Conservation (phyloP, 1,284 basidiomycete species). For the Ceratobasidium sp. region DNA sequence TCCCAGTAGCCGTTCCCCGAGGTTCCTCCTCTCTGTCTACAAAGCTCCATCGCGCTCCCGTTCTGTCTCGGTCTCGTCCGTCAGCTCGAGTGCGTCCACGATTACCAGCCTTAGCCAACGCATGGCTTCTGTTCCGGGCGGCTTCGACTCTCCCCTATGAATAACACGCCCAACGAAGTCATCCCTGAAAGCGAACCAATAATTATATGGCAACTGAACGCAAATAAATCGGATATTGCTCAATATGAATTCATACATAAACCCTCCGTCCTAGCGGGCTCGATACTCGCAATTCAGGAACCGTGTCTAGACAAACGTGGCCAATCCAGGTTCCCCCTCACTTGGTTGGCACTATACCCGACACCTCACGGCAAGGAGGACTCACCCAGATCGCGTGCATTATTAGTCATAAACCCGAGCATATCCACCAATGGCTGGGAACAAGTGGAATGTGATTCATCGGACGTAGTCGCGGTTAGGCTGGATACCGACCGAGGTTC, state of each 20-base stretch:
- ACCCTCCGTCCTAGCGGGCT: background rate
- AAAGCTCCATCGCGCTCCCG: background rate
- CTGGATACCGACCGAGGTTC: background rate
- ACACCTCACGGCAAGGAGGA: background rate
- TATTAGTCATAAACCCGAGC: background rate
- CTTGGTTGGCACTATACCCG: background rate
- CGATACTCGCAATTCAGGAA: constrained; percentile 7
- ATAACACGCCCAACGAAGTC: background rate
- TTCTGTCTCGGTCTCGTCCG: background rate
- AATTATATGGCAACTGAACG: too few species aligned
- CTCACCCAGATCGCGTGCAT: background rate
- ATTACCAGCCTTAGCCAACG: too few species aligned
- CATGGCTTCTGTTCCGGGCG: too few species aligned
- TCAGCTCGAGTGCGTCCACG: background rate
- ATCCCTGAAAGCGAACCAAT: background rate
- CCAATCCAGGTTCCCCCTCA: background rate
- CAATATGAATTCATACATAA: background rate
- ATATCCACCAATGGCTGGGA: constrained; percentile 22
- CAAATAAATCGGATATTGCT: background rate
- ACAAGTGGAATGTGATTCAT: background rate
- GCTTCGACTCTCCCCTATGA: background rate
- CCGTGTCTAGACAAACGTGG: background rate
- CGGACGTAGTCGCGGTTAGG: background rate
- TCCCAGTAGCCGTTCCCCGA: too few species aligned
- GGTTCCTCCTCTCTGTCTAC: too few species aligned